These are phyloP conservation scores for Blastomyces parvus DNA, from an alignment of 2,329 filamentous ascomycete genomes.

Conservation along the genomic window DNA sequence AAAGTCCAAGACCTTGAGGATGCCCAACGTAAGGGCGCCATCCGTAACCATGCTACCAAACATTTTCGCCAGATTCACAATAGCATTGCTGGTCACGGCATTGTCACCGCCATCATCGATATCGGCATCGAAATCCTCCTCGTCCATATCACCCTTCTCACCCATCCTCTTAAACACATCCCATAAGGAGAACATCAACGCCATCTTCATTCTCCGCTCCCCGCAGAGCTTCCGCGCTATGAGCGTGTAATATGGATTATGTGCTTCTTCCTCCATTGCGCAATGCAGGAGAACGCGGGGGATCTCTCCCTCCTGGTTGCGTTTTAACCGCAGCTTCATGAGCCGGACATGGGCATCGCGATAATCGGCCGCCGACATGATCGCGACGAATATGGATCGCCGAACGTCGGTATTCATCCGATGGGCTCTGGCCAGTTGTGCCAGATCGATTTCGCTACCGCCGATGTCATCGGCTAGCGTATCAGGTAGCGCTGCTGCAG, in stretches of 20 bases:
- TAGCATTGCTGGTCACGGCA: constrained; percentile 44
- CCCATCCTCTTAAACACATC: constrained; percentile 76
- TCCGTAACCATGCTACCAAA: constrained; percentile 55
- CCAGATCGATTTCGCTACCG: constrained; percentile 50
- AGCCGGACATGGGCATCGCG: constrained; percentile 75
- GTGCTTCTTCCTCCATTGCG: constrained; percentile 67
- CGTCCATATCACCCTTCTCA: constrained; percentile 54
- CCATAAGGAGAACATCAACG: constrained; percentile 81
- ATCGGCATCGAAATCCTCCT: constrained; percentile 48
- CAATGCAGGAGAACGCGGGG: constrained; percentile 82
- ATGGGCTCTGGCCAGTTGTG: constrained; percentile 65
- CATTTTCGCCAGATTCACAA: constrained; percentile 60
- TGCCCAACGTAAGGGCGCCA: constrained; percentile 48
- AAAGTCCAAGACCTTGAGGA: constrained; percentile 61
- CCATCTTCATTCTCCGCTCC: constrained; percentile 59
- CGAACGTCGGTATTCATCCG: constrained; percentile 81
- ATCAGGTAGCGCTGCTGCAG: constrained; percentile 8
- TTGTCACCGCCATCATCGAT: constrained; percentile 47
- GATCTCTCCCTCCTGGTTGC: constrained; percentile 75
- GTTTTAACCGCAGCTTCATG: constrained; percentile 73
- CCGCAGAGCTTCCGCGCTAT: constrained; percentile 69
- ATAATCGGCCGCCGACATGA: constrained; percentile 76
- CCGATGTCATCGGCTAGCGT: constrained; percentile 36
- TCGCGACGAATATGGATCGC: constrained; percentile 82
- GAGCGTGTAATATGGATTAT: constrained; percentile 90